A percentile compares a stretch with the other conserved stretches of the same genome.
These are phyloP conservation scores for Suillus discolor DNA, from an alignment of 768 basidiomycete species.

Conservation along the genomic window DNA sequence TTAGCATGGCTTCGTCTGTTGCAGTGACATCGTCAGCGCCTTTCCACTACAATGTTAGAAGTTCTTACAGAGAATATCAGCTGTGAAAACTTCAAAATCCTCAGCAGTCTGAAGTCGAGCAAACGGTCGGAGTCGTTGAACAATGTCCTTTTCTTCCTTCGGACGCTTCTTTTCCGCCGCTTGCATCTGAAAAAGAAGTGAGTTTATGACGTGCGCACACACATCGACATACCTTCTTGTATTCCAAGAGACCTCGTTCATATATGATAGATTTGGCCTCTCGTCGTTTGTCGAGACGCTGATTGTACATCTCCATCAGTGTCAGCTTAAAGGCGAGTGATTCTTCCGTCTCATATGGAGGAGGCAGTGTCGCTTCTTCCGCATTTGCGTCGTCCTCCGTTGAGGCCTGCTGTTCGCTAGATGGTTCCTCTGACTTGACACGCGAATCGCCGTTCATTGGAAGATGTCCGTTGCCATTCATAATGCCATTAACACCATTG, in stretches of 20 bases:
- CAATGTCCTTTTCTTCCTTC: conserved; percentile 89
- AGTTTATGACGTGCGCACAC: conserved; percentile 10
- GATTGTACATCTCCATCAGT: conserved; percentile 87
- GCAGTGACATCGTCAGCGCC: neutral
- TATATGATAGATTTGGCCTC: conserved; percentile 90
- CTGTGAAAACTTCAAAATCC: conserved; percentile 86
- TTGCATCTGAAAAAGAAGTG: conserved; percentile 63
- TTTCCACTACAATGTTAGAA: neutral
- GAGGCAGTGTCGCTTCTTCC: conserved; percentile 71
- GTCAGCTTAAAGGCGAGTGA: conserved; percentile 89
- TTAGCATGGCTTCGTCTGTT: conserved; percentile 82
- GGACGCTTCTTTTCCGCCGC: conserved; percentile 88
- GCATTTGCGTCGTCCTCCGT: conserved; percentile 57
- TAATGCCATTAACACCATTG: conserved; percentile 28
- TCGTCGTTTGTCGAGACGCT: conserved; percentile 81
- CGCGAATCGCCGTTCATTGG: conserved; percentile 40
- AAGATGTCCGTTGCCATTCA: conserved; percentile 40
- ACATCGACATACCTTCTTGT: conserved; percentile 78
- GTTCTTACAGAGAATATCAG: conserved; percentile 88
- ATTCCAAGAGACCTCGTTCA: conserved; percentile 87
- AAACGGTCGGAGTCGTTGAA: conserved; percentile 88
- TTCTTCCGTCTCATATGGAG: conserved; percentile 80
- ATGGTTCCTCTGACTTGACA: conserved; percentile 49
- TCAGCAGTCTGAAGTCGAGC: conserved; percentile 87
- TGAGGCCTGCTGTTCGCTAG: conserved; percentile 37